Percentiles rank a stretch among this genome's conserved stretches.
phyloP scores from a whole-genome alignment of 305 asterid species.

The Fraxinus sp. region DNA sequence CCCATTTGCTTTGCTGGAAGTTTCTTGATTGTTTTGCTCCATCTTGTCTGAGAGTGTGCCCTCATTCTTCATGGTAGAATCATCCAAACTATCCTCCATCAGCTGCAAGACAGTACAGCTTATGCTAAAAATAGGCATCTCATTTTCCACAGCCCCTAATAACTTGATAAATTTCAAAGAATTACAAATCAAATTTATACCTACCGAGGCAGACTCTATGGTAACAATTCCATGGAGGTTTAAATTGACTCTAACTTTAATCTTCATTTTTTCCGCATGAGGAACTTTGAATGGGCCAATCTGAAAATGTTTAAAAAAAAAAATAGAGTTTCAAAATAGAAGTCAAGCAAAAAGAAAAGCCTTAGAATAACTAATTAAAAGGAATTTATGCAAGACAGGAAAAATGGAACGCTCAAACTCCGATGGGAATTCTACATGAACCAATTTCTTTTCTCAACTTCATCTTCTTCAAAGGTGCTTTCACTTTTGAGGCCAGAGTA shows the following conservation, averaged over 20 bases:
- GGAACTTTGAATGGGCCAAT: conserved; percentile 41
- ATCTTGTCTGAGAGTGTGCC: conserved; percentile 45
- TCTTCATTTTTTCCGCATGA: conserved; percentile 48
- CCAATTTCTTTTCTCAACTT: neutral
- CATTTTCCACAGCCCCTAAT: conserved; percentile 18
- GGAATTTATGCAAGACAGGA: neutral
- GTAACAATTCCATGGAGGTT: conserved; percentile 80
- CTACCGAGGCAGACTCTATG: conserved; percentile 69
- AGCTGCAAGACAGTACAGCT: conserved; percentile 49
- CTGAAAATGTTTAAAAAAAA: conserved; percentile 33
- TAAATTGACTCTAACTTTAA: conserved; percentile 68
- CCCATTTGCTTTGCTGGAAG: conserved; percentile 42
- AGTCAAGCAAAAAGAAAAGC: neutral
- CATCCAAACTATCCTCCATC: conserved; percentile 50
- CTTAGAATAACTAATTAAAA: neutral
- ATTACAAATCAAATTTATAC: conserved; percentile 30
- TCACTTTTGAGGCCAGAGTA: neutral
- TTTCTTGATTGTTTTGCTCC: conserved; percentile 44
- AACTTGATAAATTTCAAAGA: conserved; percentile 12
- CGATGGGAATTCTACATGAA: neutral
- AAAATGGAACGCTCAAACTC: conserved; percentile 18
- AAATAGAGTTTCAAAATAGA: conserved; percentile 1
- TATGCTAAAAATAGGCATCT: conserved; percentile 19
- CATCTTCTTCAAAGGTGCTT: neutral
- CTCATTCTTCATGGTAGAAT: conserved; percentile 33